These are phyloP conservation scores for Paramecium tetraurelia DNA, from an alignment of 73 alveolate species.

Conservation along the genomic window DNA sequence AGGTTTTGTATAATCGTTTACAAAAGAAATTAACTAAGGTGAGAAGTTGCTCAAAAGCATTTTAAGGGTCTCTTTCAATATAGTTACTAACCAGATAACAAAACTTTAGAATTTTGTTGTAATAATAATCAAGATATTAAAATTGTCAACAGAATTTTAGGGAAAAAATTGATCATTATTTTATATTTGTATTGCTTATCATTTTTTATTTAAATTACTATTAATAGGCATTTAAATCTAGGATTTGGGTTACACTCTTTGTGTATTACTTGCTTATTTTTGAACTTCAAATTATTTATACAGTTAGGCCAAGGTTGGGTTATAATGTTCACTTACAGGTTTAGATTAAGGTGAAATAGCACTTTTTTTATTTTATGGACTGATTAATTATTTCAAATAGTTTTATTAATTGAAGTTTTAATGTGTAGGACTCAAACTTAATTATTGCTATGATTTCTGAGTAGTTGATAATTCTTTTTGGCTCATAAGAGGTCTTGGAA, in stretches of 20 bases:
- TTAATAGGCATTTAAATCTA: neutral
- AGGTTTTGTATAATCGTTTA: neutral
- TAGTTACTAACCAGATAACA: neutral
- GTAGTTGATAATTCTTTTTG: neutral
- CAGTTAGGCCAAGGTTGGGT: constrained; percentile 1
- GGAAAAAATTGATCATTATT: neutral
- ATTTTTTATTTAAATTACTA: neutral
- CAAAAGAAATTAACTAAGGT: neutral
- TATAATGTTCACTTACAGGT: constrained; percentile 4
- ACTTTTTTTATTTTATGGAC: constrained; percentile 5
- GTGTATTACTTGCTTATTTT: neutral
- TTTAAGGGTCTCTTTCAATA: neutral
- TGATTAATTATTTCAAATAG: neutral
- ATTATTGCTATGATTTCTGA: neutral
- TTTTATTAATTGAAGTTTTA: constrained; percentile 1
- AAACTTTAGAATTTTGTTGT: neutral
- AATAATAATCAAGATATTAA: neutral
- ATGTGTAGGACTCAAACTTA: constrained; percentile 21
- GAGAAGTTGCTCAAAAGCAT: neutral
- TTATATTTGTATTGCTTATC: neutral
- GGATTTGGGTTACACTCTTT: constrained; percentile 6
- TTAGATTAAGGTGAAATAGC: neutral
- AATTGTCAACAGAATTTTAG: neutral
- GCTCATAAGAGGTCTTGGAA: neutral
- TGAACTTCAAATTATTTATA: constrained; percentile 26